Base-by-base conservation (phyloP, 768 basidiomycete species). In the Auriscalpium vulgare region DNA sequence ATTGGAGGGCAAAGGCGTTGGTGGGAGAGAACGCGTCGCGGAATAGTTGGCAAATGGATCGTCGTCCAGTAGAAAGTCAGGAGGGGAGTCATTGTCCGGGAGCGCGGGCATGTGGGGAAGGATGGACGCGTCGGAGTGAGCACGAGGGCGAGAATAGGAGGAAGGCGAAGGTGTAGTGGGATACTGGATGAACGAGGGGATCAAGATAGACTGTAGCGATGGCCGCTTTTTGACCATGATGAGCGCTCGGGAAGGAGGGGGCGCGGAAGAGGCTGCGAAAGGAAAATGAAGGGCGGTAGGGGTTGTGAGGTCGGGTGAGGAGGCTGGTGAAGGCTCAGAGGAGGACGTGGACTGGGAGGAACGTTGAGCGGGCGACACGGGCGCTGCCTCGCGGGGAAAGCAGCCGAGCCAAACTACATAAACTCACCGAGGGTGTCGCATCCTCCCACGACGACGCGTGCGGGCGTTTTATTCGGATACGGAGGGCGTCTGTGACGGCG, bases 31-130 rank as follows among this genome's bases (percentile, higher is more conserved):
- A 21, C 57, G 62, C 29, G 64, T 58, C 34, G 68, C 63, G 0
- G 75, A 71, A 13, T 85, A 72, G 58, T 83, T 81, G 19, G 87
- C 87, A 62, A 89, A 89, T 2, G 87, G 87, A 62, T 89, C 87
- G 51, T 84, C 82, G 62, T 88, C 87, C 23, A 86, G 71, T 17
- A 87, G 74, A 46, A 60, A 55, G 62, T 69, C 64, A 9, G 68
- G 63, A 16, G 71, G 65, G 40, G 73, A 58, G 60, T 64, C 62
- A 45, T 67, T 61, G 43, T 63, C 46, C 19, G 66, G 58, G 6
- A 59, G 58, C 34, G 51, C 34, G 49, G 48, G 19, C 40, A 50
- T 58, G 9, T 56, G 47, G 50, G 48, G 58, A 44, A 51, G 38
- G 57, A 61, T 57, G 52, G 61, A 56, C 14, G 58, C 48, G 59